A percentile compares a stretch with the other conserved stretches of the same genome.
phyloP scores from a whole-genome alignment of 2,329 filamentous ascomycete genomes.

The Bipolaris sorokiniana region DNA sequence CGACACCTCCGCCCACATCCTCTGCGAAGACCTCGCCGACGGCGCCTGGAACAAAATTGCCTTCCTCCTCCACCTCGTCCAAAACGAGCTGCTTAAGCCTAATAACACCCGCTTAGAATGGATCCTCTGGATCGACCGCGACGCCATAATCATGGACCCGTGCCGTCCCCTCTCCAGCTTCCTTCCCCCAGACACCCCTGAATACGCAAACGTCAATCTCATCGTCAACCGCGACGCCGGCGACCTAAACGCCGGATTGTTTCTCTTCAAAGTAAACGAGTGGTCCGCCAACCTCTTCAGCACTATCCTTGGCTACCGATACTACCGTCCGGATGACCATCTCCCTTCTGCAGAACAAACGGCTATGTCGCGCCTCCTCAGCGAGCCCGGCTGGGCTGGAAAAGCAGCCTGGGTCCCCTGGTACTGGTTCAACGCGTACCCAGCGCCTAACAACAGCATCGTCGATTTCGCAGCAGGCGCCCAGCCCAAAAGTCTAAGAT shows the following conservation, averaged over 20 bases:
- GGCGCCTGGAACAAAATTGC: constrained; percentile 55
- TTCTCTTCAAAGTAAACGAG: constrained; percentile 49
- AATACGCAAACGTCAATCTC: constrained; percentile 34
- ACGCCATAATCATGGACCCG: constrained; percentile 53
- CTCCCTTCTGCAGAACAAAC: constrained; percentile 50
- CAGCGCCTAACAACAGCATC: constrained; percentile 34
- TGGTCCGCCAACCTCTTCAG: constrained; percentile 51
- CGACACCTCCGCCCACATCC: constrained; percentile 51
- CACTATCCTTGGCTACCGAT: constrained; percentile 48
- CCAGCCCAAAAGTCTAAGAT: constrained; percentile 45
- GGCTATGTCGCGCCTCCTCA: constrained; percentile 49
- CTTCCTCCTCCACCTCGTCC: constrained; percentile 51
- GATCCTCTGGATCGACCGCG: constrained; percentile 54
- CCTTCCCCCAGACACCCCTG: constrained; percentile 37
- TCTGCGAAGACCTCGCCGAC: constrained; percentile 51
- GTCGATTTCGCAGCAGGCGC: constrained; percentile 37
- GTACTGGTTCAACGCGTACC: constrained; percentile 55
- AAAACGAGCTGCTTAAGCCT: constrained; percentile 46
- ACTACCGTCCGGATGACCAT: constrained; percentile 44
- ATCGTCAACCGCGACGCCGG: constrained; percentile 49
- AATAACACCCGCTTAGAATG: constrained; percentile 50
- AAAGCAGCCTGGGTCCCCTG: constrained; percentile 48
- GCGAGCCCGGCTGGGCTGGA: constrained; percentile 40
- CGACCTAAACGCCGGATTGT: constrained; percentile 53
- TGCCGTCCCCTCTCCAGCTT: constrained; percentile 51